These are phyloP conservation scores for Leccinum uliginosum DNA, from an alignment of 768 basidiomycete genomes.

Conservation along the genomic window DNA sequence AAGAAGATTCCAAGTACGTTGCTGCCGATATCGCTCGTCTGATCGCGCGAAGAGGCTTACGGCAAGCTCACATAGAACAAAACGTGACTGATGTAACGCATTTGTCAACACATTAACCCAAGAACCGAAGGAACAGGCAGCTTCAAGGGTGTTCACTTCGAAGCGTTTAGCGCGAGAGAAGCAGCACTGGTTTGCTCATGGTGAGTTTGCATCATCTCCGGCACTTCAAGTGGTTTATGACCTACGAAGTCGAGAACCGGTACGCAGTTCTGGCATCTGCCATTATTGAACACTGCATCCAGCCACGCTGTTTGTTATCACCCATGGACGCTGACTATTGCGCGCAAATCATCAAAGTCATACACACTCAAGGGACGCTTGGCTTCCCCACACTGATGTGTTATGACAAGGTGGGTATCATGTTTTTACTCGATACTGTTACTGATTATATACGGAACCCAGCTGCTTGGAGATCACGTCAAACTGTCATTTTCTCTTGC, in stretches of 20 bases:
- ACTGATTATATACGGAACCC: constrained; percentile 1
- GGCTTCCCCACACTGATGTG: constrained; percentile 83
- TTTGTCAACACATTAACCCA: constrained; percentile 56
- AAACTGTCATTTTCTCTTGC: constrained; percentile 83
- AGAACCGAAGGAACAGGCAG: constrained; percentile 75
- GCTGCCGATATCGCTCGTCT: constrained; percentile 71
- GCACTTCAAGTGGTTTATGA: constrained; percentile 6
- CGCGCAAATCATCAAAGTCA: constrained; percentile 81
- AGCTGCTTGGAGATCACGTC: constrained; percentile 85
- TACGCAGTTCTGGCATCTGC: constrained; percentile 50
- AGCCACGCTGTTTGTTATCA: constrained; percentile 88
- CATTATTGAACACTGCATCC: constrained; percentile 87
- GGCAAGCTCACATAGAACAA: constrained; percentile 53
- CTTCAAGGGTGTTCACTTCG: constrained; percentile 66
- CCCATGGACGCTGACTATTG: constrained; percentile 97
- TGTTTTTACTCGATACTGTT: not conserved
- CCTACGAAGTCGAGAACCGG: constrained; percentile 28
- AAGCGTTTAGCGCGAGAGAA: constrained; percentile 80
- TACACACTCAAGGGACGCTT: constrained; percentile 86
- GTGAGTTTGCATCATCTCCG: constrained; percentile 26
- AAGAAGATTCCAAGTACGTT: constrained; percentile 61
- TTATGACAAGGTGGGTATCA: constrained; percentile 66
- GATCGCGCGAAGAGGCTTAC: constrained; percentile 57
- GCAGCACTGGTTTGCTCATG: constrained; percentile 75
- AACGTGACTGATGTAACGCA: constrained; percentile 60